Conservation (phyloP, 805 yeast species). For the Sungouiozyma intestinalis region DNA sequence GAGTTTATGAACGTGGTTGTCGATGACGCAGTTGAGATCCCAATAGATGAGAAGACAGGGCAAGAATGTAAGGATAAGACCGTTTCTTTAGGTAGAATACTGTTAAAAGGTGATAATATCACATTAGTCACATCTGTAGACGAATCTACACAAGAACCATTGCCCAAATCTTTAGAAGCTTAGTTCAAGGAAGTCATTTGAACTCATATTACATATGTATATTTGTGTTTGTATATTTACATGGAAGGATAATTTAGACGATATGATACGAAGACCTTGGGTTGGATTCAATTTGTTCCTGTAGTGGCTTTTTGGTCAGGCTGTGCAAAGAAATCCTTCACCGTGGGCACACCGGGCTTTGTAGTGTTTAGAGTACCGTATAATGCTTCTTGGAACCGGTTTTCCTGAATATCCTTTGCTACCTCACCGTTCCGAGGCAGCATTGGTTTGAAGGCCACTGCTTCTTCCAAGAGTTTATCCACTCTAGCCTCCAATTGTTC, state of each 20-base stretch:
- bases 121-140: slow-evolving; percentile 47
- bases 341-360: slow-evolving; percentile 27
- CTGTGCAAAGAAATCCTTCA: slow-evolving; percentile 30
- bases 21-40: slow-evolving; percentile 55
- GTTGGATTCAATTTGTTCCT: background rate
- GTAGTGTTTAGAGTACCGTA: slow-evolving; percentile 30
- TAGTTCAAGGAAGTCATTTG: no score
- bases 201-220: no score
- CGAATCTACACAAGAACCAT: no score
- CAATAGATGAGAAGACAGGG: slow-evolving; percentile 35
- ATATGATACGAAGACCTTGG: no score
- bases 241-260: background rate
- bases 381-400: slow-evolving; percentile 25
- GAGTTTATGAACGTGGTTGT: slow-evolving; percentile 87
- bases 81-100: slow-evolving; percentile 56
- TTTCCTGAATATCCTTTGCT: slow-evolving; percentile 11
- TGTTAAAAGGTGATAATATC: slow-evolving; percentile 90
- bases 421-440: background rate
- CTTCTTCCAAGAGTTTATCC: slow-evolving; percentile 6
- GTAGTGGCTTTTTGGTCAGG: slow-evolving; percentile 23
- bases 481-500: slow-evolving; percentile 36
- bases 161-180: no score
- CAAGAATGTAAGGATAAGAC: slow-evolving; percentile 15
- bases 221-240: background rate
- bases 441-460: background rate